Conservation (phyloP, 2,329 filamentous ascomycete genomes). For the Pleochaeta shiraiana region DNA sequence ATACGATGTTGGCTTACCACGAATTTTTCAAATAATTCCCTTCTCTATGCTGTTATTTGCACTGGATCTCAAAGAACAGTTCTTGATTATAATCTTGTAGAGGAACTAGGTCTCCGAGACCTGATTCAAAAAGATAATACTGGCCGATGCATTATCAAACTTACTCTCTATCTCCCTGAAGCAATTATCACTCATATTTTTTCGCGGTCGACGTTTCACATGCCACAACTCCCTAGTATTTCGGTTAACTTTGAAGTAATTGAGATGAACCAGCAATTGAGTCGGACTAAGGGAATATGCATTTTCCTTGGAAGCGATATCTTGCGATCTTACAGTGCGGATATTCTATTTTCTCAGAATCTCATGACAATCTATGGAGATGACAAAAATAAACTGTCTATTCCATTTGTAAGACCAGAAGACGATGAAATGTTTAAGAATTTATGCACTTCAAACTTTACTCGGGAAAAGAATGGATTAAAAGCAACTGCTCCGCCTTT, state of each 20-base stretch:
- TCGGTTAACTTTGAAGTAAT: slow-evolving; percentile 57
- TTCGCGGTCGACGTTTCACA: slow-evolving; percentile 49
- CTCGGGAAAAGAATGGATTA: slow-evolving; percentile 33
- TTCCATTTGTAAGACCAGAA: slow-evolving; percentile 84
- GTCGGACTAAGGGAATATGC: slow-evolving; percentile 43
- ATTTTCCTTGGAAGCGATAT: slow-evolving; percentile 83
- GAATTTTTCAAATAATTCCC: slow-evolving; percentile 70
- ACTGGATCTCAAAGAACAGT: slow-evolving; percentile 77
- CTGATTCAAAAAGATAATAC: slow-evolving; percentile 43
- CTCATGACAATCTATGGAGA: slow-evolving; percentile 72
- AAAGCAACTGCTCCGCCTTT: slow-evolving; percentile 22
- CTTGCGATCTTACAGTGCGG: slow-evolving; percentile 66
- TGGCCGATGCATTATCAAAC: slow-evolving; percentile 44
- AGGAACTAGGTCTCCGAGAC: slow-evolving; percentile 47
- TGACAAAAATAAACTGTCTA: slow-evolving; percentile 65
- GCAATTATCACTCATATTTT: slow-evolving; percentile 61
- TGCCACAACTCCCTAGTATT: slow-evolving; percentile 62
- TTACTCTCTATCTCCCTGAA: slow-evolving; percentile 78
- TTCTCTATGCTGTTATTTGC: slow-evolving; percentile 82
- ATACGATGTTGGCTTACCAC: slow-evolving; percentile 89
- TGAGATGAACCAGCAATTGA: slow-evolving; percentile 31
- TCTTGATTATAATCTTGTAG: slow-evolving; percentile 54
- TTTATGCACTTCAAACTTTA: slow-evolving; percentile 39
- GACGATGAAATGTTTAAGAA: slow-evolving; percentile 63
- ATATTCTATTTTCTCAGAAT: slow-evolving; percentile 82